Percentiles rank a stretch among this genome's conserved stretches.
These are phyloP conservation scores for Nidularia sp. DNA, from an alignment of 768 basidiomycete species.

Conservation along the genomic window DNA sequence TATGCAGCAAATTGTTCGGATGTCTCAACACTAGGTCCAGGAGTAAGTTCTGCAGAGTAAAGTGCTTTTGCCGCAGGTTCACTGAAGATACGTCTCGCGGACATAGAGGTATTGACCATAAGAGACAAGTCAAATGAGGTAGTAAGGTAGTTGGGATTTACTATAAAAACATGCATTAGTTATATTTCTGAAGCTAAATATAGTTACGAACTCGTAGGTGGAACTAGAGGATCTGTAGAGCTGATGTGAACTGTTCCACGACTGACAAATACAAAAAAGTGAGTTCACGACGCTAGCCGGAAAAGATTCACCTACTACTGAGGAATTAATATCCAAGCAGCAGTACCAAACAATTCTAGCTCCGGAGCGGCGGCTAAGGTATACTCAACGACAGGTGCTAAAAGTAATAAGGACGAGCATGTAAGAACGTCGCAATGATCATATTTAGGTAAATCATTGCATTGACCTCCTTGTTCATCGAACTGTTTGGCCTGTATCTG, in stretches of 20 bases:
- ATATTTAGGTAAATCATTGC: too few species aligned
- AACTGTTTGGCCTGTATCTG: neutral
- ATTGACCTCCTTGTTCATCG: neutral
- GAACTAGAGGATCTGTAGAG: neutral
- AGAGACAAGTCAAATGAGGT: neutral
- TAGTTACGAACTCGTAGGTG: neutral
- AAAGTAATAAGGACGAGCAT: too few species aligned
- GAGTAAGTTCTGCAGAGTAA: neutral
- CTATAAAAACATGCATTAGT: neutral
- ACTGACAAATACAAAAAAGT: neutral
- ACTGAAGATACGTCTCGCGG: neutral
- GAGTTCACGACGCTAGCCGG: neutral
- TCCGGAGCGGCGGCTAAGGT: neutral
- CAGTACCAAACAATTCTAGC: neutral
- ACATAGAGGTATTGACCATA: neutral
- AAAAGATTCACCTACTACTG: neutral
- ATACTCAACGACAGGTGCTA: neutral
- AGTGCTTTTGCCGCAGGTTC: neutral
- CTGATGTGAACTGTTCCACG: neutral
- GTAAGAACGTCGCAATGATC: too few species aligned
- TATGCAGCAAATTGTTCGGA: neutral
- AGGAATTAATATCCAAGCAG: neutral
- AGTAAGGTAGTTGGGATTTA: neutral
- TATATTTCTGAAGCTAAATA: neutral
- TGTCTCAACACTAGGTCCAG: neutral